A percentile compares a stretch with the other conserved stretches of the same genome.
phyloP scores from a whole-genome alignment of 176 grass and related monocot genomes.

The Oryza glaberrima region DNA sequence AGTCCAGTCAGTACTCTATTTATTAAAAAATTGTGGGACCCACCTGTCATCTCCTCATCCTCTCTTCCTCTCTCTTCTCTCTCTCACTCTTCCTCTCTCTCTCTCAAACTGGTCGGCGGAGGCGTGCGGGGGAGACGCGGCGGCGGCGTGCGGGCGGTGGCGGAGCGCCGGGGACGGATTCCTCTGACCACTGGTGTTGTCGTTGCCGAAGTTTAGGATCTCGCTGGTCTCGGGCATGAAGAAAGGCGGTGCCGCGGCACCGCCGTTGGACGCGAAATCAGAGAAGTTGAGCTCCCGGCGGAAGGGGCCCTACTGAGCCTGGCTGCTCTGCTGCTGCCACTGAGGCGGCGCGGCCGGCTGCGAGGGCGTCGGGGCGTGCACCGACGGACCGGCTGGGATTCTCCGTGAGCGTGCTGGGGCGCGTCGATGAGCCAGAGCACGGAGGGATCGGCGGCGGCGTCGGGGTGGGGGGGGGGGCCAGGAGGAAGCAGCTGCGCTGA shows the following conservation, averaged over 20 bases:
- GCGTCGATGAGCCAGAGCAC: constrained; percentile 81
- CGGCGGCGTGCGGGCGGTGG: constrained; percentile 1
- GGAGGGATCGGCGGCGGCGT: constrained; percentile 60
- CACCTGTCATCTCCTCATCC: too few species aligned
- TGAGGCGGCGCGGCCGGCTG: constrained; percentile 20
- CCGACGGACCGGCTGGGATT: constrained; percentile 58
- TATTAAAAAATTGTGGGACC: too few species aligned
- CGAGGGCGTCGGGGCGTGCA: constrained; percentile 43
- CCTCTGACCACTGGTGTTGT: constrained; percentile 51
- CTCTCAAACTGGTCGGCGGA: too few species aligned
- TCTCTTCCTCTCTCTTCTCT: too few species aligned
- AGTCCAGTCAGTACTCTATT: too few species aligned
- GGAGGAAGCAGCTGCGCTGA: constrained; percentile 27
- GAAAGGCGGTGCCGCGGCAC: constrained; percentile 32
- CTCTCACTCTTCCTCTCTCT: too few species aligned
- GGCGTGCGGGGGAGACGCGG: too few species aligned
- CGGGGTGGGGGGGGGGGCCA: constrained; percentile 30
- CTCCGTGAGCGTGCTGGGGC: constrained; percentile 76
- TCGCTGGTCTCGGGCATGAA: constrained; percentile 88
- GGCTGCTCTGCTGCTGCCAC: constrained; percentile 38
- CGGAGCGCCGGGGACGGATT: constrained; percentile 59
- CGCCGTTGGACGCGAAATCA: constrained; percentile 59
- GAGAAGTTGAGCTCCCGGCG: constrained; percentile 87
- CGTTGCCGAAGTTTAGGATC: constrained; percentile 73
- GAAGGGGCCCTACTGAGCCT: constrained; percentile 40